These are phyloP conservation scores for Xylaria intraflava DNA, from an alignment of 495 filamentous ascomycete species.

Conservation along the genomic window DNA sequence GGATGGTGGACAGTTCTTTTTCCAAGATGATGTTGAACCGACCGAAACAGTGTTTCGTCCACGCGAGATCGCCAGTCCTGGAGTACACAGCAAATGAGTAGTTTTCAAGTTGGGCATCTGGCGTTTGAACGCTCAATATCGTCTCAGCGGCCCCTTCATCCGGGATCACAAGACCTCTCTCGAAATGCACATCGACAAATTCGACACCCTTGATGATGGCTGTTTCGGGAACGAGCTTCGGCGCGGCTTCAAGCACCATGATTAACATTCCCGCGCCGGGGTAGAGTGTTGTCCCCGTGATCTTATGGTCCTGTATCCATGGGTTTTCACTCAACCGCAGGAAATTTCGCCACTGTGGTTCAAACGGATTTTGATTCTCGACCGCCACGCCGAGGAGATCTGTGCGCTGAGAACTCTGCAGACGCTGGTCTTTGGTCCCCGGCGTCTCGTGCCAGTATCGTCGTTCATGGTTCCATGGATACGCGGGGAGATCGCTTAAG, in stretches of 20 bases:
- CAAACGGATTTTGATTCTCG: conserved; percentile 23
- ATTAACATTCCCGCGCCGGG: conserved; percentile 43
- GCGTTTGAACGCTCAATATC: not conserved
- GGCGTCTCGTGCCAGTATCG: conserved; percentile 38
- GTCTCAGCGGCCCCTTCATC: conserved; percentile 1
- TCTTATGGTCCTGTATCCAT: conserved; percentile 43
- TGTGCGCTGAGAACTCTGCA: conserved; percentile 32
- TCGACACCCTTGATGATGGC: conserved; percentile 11
- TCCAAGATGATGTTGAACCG: not conserved
- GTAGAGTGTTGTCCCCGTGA: conserved; percentile 38
- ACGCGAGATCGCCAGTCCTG: not conserved
- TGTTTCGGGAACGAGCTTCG: conserved; percentile 29
- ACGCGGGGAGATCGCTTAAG: conserved; percentile 31
- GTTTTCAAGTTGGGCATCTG: not conserved
- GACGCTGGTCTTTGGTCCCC: conserved; percentile 35
- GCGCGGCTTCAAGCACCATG: conserved; percentile 44
- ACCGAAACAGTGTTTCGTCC: conserved; percentile 4
- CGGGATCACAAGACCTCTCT: conserved; percentile 32
- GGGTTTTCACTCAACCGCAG: conserved; percentile 34
- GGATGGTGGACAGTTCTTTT: not conserved
- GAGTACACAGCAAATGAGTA: conserved; percentile 5
- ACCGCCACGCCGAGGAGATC: conserved; percentile 38
- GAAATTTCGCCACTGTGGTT: conserved; percentile 38
- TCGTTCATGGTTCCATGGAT: conserved; percentile 39
- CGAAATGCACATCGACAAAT: conserved; percentile 22